Percentiles rank a stretch among this genome's conserved stretches.
These are phyloP conservation scores for Mycena haematopus DNA, from an alignment of 768 basidiomycete species.

Conservation along the genomic window DNA sequence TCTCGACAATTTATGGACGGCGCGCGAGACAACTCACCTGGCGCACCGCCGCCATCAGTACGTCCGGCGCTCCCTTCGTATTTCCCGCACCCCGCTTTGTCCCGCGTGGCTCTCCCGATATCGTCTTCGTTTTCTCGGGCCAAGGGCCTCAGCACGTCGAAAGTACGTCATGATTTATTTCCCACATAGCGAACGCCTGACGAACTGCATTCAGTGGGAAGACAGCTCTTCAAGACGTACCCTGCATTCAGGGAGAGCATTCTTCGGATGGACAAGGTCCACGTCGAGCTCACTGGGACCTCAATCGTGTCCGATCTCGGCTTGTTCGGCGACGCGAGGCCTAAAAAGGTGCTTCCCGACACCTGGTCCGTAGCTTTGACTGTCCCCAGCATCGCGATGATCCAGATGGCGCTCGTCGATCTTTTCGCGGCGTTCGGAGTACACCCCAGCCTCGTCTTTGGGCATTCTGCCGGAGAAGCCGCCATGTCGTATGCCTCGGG, in stretches of 20 bases:
- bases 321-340: background rate
- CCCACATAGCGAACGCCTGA: background rate
- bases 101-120: conserved; percentile 37
- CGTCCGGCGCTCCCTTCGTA: conserved; percentile 4
- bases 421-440: conserved; percentile 43
- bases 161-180: background rate
- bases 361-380: conserved; percentile 44
- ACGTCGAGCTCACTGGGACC: conserved; percentile 37
- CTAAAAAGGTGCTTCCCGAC: background rate
- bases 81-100: conserved; percentile 39
- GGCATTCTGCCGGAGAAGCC: conserved; percentile 56
- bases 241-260: conserved; percentile 46
- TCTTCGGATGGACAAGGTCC: conserved; percentile 43
- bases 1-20: conserved; percentile 34
- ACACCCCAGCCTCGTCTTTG: conserved; percentile 45
- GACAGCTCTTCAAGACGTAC: conserved; percentile 42
- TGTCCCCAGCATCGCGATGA: conserved; percentile 47
- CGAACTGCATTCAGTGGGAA: conserved; percentile 39
- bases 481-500: conserved; percentile 51
- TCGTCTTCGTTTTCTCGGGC: background rate
- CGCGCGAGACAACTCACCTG: conserved; percentile 42
- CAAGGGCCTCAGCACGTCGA: conserved; percentile 2
- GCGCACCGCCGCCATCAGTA: conserved; percentile 36
- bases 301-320: conserved; percentile 40
- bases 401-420: conserved; percentile 54